Evolutionary conservation across 176 grass and related monocot species (phyloP).

Genomic region (Oryza longistaminata): DNA sequence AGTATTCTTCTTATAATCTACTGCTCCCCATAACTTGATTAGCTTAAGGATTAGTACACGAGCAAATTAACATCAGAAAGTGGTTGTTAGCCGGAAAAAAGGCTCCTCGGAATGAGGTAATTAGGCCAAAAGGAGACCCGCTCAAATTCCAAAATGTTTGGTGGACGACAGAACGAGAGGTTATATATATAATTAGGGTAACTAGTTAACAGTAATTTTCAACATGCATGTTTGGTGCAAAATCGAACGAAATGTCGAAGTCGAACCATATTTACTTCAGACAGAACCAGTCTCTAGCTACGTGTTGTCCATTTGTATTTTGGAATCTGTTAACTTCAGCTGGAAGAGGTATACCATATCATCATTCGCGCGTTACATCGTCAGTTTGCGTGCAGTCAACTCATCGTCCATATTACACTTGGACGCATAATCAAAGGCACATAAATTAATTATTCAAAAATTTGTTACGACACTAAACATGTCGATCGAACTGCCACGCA

Average conservation of each 20-base stretch:
- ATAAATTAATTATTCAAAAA: background rate
- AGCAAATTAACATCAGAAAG: too few species aligned
- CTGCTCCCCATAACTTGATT: too few species aligned
- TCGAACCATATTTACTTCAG: background rate
- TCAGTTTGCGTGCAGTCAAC: conserved; percentile 36
- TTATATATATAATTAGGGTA: too few species aligned
- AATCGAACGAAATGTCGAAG: background rate
- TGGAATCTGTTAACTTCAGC: background rate
- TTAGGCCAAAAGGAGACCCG: too few species aligned
- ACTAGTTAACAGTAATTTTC: background rate
- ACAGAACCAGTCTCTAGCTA: background rate
- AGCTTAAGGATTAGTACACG: too few species aligned
- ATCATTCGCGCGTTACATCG: background rate
- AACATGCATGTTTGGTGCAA: background rate
- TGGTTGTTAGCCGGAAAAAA: background rate
- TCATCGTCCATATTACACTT: background rate
- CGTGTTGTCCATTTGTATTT: background rate
- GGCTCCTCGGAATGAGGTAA: background rate
- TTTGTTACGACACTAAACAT: background rate
- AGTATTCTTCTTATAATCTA: too few species aligned
- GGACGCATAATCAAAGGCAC: background rate
- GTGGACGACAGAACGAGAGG: background rate
- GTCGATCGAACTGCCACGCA: background rate
- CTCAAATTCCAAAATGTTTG: background rate
- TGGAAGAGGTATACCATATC: background rate